Evolutionary conservation across 1,284 basidiomycete species (phyloP).

Genomic region (Sparassis latifolia): DNA sequence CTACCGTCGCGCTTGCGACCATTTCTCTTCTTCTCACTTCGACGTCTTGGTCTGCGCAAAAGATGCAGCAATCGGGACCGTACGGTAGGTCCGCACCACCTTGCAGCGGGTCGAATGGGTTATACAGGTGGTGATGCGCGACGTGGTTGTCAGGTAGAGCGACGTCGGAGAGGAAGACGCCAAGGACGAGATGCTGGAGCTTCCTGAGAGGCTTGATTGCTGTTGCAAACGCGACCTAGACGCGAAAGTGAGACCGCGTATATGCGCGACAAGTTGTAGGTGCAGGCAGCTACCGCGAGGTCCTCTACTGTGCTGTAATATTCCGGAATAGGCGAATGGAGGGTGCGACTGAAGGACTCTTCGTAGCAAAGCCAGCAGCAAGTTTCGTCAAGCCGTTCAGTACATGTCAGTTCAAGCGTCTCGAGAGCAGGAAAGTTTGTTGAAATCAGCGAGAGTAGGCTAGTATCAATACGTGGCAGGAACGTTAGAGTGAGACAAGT

Average conservation of each 20-base stretch:
- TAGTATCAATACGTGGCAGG: constrained; percentile 47
- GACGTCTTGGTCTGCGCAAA: constrained; percentile 24
- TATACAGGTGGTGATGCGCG: constrained; percentile 25
- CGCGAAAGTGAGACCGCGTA: too few species aligned
- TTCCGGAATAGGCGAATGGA: constrained; percentile 58
- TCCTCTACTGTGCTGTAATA: constrained; percentile 32
- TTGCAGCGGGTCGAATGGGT: constrained; percentile 30
- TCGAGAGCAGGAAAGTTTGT: constrained; percentile 36
- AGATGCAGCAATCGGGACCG: constrained; percentile 27
- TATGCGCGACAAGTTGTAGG: not conserved
- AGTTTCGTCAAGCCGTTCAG: constrained; percentile 44
- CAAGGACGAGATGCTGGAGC: constrained; percentile 50
- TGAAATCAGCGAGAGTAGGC: constrained; percentile 41
- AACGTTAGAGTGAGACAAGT: constrained; percentile 40
- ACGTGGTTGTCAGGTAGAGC: constrained; percentile 38
- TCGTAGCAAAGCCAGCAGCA: constrained; percentile 62
- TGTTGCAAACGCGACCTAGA: constrained; percentile 23
- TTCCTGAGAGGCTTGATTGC: constrained; percentile 33
- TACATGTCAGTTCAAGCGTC: constrained; percentile 47
- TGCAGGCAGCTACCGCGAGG: constrained; percentile 42
- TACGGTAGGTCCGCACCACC: constrained; percentile 34
- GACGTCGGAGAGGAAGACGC: constrained; percentile 49
- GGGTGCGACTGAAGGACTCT: constrained; percentile 45
- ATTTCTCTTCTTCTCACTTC: constrained; percentile 36
- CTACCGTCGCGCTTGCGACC: constrained; percentile 33